A percentile compares a stretch with the other conserved stretches of the same genome.
These are phyloP conservation scores for Wolfiporia cocos DNA, from an alignment of 1,284 basidiomycete species.

Conservation along the genomic window DNA sequence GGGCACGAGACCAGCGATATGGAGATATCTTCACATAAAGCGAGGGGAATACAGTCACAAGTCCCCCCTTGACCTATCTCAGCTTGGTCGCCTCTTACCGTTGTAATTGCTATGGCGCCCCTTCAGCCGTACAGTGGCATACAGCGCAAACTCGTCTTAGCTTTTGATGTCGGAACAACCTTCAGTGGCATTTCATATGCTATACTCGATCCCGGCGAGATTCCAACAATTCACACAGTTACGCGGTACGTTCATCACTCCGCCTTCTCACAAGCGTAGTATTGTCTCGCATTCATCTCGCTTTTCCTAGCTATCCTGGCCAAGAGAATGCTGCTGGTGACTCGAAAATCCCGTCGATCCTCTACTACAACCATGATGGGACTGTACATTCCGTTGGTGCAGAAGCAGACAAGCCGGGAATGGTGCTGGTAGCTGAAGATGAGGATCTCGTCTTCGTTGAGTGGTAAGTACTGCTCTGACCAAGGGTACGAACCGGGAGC, in stretches of 20 bases:
- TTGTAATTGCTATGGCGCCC: not conserved
- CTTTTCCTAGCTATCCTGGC: conserved; percentile 32
- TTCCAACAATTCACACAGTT: not conserved
- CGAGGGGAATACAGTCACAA: too few relatives aligned
- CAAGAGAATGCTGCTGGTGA: conserved; percentile 35
- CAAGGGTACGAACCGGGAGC: not conserved
- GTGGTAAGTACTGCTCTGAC: conserved; percentile 32
- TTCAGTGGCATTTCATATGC: conserved; percentile 44
- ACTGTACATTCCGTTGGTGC: conserved; percentile 42
- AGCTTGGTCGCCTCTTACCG: too few relatives aligned
- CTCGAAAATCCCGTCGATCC: conserved; percentile 50
- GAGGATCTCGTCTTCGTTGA: conserved; percentile 41
- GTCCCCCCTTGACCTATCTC: too few relatives aligned
- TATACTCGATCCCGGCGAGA: conserved; percentile 37
- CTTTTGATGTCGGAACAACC: conserved; percentile 47
- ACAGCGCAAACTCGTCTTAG: conserved; percentile 36
- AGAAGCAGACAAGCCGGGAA: conserved; percentile 39
- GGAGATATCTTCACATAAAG: too few relatives aligned
- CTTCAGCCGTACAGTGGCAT: conserved; percentile 4
- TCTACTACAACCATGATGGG: conserved; percentile 46
- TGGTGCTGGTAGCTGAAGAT: conserved; percentile 37
- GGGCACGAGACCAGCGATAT: too few relatives aligned
- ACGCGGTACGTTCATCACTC: too few relatives aligned
- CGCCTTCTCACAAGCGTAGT: too few relatives aligned
- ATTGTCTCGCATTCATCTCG: too few relatives aligned